A percentile compares a stretch with the other conserved stretches of the same genome.
These are phyloP conservation scores for Ampelocalamus luodianensis DNA, from an alignment of 176 grass and related monocot species.

Conservation along the genomic window DNA sequence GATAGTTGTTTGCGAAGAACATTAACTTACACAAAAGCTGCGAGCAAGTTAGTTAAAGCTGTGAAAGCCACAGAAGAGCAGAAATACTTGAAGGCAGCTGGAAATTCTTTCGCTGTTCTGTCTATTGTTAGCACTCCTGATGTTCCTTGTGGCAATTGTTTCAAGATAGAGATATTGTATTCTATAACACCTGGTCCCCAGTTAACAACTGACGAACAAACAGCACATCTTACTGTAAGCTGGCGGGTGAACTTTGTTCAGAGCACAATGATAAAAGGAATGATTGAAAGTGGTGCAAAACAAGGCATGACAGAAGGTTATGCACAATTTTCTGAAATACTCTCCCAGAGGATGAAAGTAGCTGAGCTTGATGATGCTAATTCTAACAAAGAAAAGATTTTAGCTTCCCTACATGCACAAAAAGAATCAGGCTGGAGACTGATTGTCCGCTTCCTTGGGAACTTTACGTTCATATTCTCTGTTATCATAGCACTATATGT, in stretches of 20 bases:
- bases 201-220: conserved; percentile 65
- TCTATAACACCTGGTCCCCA: conserved; percentile 71
- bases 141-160: conserved; percentile 80
- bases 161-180: conserved; percentile 77
- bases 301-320: conserved; percentile 86
- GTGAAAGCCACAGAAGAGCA: conserved; percentile 90
- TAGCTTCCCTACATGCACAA: conserved; percentile 73
- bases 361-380: conserved; percentile 75
- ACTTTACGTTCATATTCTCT: conserved; percentile 80
- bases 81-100: conserved; percentile 75
- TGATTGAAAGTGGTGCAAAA: conserved; percentile 90
- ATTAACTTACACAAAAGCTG: conserved; percentile 79
- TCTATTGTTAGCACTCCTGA: conserved; percentile 81
- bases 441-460: conserved; percentile 78
- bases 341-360: conserved; percentile 70
- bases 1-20: conserved; percentile 68
- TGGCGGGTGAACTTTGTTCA: conserved; percentile 87
- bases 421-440: conserved; percentile 74
- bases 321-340: conserved; percentile 72
- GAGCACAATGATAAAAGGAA: conserved; percentile 93
- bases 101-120: conserved; percentile 66
- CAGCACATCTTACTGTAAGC: conserved; percentile 71
- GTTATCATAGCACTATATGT: conserved; percentile 67
- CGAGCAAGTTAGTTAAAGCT: conserved; percentile 88
- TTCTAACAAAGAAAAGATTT: conserved; percentile 73